Conservation (phyloP, 176 grass and related monocot genomes). For the Zizania latifolia region DNA sequence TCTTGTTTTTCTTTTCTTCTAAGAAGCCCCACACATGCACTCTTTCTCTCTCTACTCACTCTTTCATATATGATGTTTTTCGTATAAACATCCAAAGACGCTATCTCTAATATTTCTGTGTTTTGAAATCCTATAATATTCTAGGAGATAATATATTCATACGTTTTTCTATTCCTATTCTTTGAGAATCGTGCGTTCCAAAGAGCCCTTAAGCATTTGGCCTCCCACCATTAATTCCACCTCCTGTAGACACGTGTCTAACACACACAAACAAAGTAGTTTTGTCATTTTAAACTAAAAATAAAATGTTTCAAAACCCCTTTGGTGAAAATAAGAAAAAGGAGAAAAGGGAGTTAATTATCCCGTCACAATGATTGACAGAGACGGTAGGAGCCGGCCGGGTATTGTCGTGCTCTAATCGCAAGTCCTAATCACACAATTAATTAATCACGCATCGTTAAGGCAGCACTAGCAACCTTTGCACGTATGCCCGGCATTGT, state of each 20-base stretch:
- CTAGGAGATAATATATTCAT: too few species aligned
- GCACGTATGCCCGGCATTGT: background rate
- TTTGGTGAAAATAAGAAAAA: background rate
- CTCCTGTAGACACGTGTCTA: background rate
- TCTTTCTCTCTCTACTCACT: too few species aligned
- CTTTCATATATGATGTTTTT: too few species aligned
- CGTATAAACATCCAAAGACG: too few species aligned
- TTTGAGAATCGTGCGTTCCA: too few species aligned
- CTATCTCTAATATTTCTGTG: too few species aligned
- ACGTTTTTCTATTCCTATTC: too few species aligned
- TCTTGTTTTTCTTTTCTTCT: too few species aligned
- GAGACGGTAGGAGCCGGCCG: constrained; percentile 4
- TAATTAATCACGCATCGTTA: constrained; percentile 31
- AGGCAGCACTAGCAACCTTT: constrained; percentile 20
- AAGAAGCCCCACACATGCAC: too few species aligned
- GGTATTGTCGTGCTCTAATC: constrained; percentile 32
- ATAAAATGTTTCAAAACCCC: background rate
- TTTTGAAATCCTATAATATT: too few species aligned
- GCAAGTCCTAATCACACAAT: constrained; percentile 32
- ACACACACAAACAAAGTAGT: background rate
- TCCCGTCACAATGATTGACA: constrained; percentile 1
- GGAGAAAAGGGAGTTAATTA: background rate
- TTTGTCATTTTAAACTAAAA: constrained; percentile 10
- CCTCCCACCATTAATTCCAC: background rate
- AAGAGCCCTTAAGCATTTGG: too few species aligned